Conservation (phyloP, 108 stramenopile genomes). For the Pseudonitzschia delicatissima region DNA sequence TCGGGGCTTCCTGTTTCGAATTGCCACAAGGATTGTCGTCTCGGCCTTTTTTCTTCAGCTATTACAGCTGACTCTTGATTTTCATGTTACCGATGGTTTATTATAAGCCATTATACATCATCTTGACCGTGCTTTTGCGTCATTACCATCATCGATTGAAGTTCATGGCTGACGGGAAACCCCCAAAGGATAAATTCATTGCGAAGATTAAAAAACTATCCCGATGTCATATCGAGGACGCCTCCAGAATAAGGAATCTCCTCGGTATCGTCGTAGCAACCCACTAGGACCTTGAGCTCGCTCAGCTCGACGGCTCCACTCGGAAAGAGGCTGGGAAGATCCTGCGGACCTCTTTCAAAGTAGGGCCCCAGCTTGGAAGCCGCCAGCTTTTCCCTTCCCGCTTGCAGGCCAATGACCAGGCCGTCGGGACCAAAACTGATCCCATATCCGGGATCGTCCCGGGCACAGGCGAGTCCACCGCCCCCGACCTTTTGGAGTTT, state of each 20-base stretch:
- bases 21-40: too few species aligned
- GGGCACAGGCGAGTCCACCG: constrained; percentile 72
- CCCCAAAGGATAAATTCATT: too few species aligned
- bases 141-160: too few species aligned
- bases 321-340: constrained; percentile 37
- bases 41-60: too few species aligned
- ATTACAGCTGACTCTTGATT: too few species aligned
- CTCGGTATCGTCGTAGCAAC: constrained; percentile 55
- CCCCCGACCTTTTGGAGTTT: constrained; percentile 60
- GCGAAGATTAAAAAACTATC: constrained; percentile 13
- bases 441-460: constrained; percentile 55
- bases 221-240: constrained; percentile 48
- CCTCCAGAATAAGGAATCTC: constrained; percentile 72
- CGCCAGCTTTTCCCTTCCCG: constrained; percentile 24
- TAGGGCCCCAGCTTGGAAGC: constrained; percentile 61
- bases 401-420: constrained; percentile 53
- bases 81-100: too few species aligned
- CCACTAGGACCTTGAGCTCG: constrained; percentile 55
- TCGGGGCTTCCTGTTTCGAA: too few species aligned
- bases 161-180: too few species aligned
- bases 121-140: too few species aligned
- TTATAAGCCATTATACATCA: too few species aligned
- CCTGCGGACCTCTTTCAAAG: constrained; percentile 59
- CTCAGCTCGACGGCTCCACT: constrained; percentile 30
- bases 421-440: constrained; percentile 67